Evolutionary conservation across 352 stramenopile species (phyloP).

Genomic region (Pythium periplocum): DNA sequence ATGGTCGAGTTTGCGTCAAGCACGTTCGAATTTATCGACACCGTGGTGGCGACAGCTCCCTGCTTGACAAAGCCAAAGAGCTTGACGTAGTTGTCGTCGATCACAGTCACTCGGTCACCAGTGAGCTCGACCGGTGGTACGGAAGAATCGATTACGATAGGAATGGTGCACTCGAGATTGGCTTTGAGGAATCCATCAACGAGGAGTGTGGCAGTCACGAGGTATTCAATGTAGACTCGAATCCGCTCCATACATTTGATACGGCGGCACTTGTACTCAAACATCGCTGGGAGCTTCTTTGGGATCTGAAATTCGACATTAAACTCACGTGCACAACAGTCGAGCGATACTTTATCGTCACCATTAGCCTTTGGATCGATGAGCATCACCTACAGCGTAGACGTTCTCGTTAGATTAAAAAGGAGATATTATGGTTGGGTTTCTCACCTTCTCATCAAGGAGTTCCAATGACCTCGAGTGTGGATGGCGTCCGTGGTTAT

Average conservation of each 20-base stretch:
- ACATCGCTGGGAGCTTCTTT: neutral
- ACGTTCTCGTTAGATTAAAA: too few relatives aligned
- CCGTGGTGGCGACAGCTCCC: neutral
- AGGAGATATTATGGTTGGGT: too few relatives aligned
- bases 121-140: too few relatives aligned
- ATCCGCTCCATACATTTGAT: conserved; percentile 1
- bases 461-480: too few relatives aligned
- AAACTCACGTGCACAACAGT: neutral
- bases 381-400: too few relatives aligned
- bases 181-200: neutral
- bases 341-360: too few relatives aligned
- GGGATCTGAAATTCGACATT: conserved; percentile 2
- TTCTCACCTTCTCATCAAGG: too few relatives aligned
- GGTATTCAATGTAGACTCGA: conserved; percentile 3
- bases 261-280: neutral
- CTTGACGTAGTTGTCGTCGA: neutral
- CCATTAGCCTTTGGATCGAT: too few relatives aligned
- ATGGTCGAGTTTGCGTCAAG: conserved; percentile 1
- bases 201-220: neutral
- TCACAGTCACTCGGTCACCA: neutral
- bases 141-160: neutral
- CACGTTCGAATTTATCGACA: conserved; percentile 1
- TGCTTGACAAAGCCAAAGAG: conserved; percentile 3
- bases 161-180: neutral
- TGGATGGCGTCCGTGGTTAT: too few relatives aligned